A percentile compares a stretch with the other conserved stretches of the same genome.
phyloP scores from a whole-genome alignment of 2,329 filamentous ascomycete species.

The Paecilomyces variotii region DNA sequence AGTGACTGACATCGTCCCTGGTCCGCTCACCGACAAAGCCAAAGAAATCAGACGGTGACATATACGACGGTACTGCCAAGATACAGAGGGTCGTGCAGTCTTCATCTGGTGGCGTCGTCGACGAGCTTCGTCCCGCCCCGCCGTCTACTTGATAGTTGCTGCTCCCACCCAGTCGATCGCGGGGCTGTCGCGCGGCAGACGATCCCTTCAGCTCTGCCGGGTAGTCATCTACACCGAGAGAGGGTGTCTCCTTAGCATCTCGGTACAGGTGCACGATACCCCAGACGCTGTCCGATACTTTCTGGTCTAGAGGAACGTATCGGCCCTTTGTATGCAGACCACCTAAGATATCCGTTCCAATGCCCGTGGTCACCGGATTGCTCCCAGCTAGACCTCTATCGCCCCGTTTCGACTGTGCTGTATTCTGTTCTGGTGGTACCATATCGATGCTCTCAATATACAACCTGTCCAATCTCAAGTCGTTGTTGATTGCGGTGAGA shows the following conservation, averaged over 20 bases:
- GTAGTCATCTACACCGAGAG: conserved; percentile 44
- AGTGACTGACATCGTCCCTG: conserved; percentile 80
- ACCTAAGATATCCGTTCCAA: conserved; percentile 45
- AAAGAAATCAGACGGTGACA: conserved; percentile 82
- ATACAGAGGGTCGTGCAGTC: conserved; percentile 87
- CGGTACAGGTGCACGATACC: conserved; percentile 91
- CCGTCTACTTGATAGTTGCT: conserved; percentile 8
- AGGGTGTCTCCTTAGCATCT: conserved; percentile 66
- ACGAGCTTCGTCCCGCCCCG: conserved; percentile 7
- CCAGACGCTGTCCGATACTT: conserved; percentile 74
- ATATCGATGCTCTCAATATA: conserved; percentile 76
- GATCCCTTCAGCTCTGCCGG: conserved; percentile 32
- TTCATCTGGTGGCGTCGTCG: conserved; percentile 27
- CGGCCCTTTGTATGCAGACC: conserved; percentile 76
- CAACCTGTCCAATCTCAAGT: conserved; percentile 78
- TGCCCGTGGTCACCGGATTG: conserved; percentile 37
- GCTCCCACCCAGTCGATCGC: conserved; percentile 17
- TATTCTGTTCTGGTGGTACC: conserved; percentile 28
- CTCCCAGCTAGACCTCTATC: conserved; percentile 16
- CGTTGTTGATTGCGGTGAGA: conserved; percentile 30
- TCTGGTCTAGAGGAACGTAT: conserved; percentile 62
- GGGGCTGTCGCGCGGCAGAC: conserved; percentile 22
- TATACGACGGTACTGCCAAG: conserved; percentile 86
- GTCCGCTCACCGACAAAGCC: conserved; percentile 87
- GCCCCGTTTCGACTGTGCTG: conserved; percentile 16